Conservation (phyloP, 495 filamentous ascomycete genomes). For the Penicillium samsonianum region DNA sequence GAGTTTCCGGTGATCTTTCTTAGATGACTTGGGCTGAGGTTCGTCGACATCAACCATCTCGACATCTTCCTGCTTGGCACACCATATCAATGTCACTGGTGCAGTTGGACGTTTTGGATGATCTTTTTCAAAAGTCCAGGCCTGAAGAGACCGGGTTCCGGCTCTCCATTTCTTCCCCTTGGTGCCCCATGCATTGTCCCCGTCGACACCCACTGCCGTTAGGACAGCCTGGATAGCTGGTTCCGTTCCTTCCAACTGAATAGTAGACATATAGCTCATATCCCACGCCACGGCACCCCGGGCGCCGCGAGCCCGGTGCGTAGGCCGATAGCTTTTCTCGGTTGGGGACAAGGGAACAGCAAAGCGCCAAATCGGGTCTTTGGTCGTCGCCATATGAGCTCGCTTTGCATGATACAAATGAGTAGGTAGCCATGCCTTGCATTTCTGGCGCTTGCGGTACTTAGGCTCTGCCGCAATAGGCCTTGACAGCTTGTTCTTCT, state of each 20-base stretch:
- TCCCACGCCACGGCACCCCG: constrained; percentile 81
- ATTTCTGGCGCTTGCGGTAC: constrained; percentile 80
- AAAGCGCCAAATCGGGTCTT: constrained; percentile 84
- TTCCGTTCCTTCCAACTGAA: constrained; percentile 70
- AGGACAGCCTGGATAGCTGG: constrained; percentile 64
- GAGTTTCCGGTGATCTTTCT: constrained; percentile 56
- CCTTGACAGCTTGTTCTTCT: constrained; percentile 66
- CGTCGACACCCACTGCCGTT: constrained; percentile 56
- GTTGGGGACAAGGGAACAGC: constrained; percentile 79
- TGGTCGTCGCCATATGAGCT: constrained; percentile 79
- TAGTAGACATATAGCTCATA: constrained; percentile 90
- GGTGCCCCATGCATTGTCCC: constrained; percentile 57
- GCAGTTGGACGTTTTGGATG: constrained; percentile 61
- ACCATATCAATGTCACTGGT: constrained; percentile 77
- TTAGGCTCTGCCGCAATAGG: constrained; percentile 67
- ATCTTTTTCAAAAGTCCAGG: constrained; percentile 63
- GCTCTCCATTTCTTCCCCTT: constrained; percentile 72
- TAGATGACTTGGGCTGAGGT: constrained; percentile 24
- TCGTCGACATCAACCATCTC: constrained; percentile 36
- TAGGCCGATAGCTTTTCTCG: constrained; percentile 84
- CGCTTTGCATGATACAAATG: constrained; percentile 93
- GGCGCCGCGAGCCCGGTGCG: constrained; percentile 75
- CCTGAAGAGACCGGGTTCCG: constrained; percentile 69
- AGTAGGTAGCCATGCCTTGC: constrained; percentile 94
- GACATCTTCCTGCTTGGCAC: constrained; percentile 38